Evolutionary conservation across 1,284 basidiomycete genomes (phyloP), one percentile per base, ranked within the genome.

Genomic region (Marasmius fiardii): DNA sequence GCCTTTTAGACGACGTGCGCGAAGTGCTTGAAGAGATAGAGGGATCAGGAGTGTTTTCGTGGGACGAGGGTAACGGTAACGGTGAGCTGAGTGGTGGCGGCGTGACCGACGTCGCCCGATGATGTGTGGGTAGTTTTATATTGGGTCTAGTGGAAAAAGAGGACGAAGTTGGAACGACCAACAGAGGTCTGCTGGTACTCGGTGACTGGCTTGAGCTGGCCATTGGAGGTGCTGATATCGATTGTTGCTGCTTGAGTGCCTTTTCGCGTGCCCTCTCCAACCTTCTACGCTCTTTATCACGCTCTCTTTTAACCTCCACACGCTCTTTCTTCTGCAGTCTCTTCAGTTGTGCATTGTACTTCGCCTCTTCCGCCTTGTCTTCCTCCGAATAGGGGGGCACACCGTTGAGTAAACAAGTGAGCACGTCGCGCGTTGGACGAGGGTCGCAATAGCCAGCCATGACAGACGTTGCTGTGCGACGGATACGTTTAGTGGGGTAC

Each of bases 341-440:
- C 67, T 73, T 81, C 67, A 83, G 79, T 59, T 73, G 75, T 69
- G 78, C 82, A 65, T 71, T 77, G 57, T 69, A 71, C 62, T 73
- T 75, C 56, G 75, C 72, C 51, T 71, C 64, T 65, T 80, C 77
- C 58, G 84, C 82, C 47, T 81, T 80, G 58, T 77, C 78, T 69
- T 87, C 86, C 35, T 84, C 77, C 28, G 70, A 75, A 65, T 88
- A 85, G 6, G 80, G 79, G 0, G 77, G 78, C 41, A 90, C 83
- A 54, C 88, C 86, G 65, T 91, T 90, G 63, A 90, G 72, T 45
- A 90, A 67, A 69, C 85, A 88, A 12, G 88, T 91, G 61, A 91
- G 75, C 58, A 87, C 86, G 71, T 90, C 88, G 66, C 88, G 80
- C 28, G 76, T 64, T 0, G 85, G 83, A 34, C 77, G 78, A 4